A percentile compares a stretch with the other conserved stretches of the same genome.
phyloP scores from a whole-genome alignment of 257 asterid species.

The Handroanthus guayacan region DNA sequence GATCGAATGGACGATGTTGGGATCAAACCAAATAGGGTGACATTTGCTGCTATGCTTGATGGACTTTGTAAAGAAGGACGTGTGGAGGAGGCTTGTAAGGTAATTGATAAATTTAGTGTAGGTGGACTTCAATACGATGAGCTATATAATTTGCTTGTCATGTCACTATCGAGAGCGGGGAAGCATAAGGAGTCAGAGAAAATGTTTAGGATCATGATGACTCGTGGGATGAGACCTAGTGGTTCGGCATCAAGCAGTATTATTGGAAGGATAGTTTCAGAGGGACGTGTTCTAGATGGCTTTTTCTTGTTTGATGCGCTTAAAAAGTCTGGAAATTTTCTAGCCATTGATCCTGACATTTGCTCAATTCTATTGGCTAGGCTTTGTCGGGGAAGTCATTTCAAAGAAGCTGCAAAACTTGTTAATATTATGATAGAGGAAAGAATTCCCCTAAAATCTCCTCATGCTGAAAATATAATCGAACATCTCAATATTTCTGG shows the following conservation, averaged over 20 bases:
- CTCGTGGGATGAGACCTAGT: conserved; percentile 66
- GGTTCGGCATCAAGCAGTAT: conserved; percentile 61
- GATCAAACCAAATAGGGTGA: conserved; percentile 62
- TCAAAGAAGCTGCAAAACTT: conserved; percentile 56
- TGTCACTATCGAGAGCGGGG: conserved; percentile 63
- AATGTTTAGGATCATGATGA: conserved; percentile 63
- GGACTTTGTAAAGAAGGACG: conserved; percentile 74
- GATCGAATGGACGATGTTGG: conserved; percentile 61
- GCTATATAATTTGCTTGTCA: conserved; percentile 60
- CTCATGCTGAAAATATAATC: conserved; percentile 42
- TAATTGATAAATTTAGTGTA: conserved; percentile 55
- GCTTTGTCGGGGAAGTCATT: conserved; percentile 58
- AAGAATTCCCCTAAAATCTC: conserved; percentile 42
- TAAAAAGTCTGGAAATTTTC: conserved; percentile 52
- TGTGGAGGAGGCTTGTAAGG: conserved; percentile 60
- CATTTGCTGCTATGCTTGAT: conserved; percentile 58
- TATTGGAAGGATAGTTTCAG: conserved; percentile 50
- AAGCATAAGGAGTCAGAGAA: conserved; percentile 61
- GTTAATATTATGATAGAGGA: conserved; percentile 54
- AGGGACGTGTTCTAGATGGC: conserved; percentile 67
- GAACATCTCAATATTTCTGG: conserved; percentile 43
- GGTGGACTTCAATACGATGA: conserved; percentile 47
- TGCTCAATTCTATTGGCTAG: conserved; percentile 59
- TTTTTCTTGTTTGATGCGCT: conserved; percentile 55
- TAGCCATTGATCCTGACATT: conserved; percentile 56